Evolutionary conservation across 441 rosid genomes (phyloP).

Genomic region (Metrosideros polymorpha): DNA sequence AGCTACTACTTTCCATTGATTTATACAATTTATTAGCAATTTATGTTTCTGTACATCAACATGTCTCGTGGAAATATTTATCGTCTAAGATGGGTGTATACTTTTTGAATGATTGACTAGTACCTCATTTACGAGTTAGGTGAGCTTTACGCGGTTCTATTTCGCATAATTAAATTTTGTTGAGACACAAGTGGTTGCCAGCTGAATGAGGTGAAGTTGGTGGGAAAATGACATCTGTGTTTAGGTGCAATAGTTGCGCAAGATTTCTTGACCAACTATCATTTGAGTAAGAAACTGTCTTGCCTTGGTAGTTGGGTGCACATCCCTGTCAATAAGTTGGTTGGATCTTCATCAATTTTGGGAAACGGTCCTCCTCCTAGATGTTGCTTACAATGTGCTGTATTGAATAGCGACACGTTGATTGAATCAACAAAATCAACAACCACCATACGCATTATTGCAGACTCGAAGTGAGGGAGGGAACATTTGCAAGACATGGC

Average conservation of each 20-base stretch:
- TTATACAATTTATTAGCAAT: background rate
- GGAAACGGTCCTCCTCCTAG: background rate
- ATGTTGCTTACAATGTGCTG: background rate
- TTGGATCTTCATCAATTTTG: background rate
- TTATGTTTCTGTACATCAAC: background rate
- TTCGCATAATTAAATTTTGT: background rate
- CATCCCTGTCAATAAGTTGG: conserved; percentile 2
- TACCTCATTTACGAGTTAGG: background rate
- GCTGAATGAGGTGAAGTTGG: conserved; percentile 12
- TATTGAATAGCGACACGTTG: background rate
- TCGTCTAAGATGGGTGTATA: background rate
- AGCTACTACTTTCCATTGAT: background rate
- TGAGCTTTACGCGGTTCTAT: background rate
- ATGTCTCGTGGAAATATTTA: background rate
- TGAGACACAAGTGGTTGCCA: background rate
- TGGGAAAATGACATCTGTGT: conserved; percentile 5
- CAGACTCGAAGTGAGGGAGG: background rate
- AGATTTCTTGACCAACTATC: background rate
- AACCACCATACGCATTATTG: background rate
- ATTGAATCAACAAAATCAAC: background rate
- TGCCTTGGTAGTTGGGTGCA: conserved; percentile 15
- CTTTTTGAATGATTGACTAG: background rate
- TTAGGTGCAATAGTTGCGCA: background rate
- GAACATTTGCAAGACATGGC: background rate
- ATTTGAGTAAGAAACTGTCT: background rate